Evolutionary conservation across 2,329 filamentous ascomycete genomes (phyloP).

Genomic region (Cordyceps cicadae): DNA sequence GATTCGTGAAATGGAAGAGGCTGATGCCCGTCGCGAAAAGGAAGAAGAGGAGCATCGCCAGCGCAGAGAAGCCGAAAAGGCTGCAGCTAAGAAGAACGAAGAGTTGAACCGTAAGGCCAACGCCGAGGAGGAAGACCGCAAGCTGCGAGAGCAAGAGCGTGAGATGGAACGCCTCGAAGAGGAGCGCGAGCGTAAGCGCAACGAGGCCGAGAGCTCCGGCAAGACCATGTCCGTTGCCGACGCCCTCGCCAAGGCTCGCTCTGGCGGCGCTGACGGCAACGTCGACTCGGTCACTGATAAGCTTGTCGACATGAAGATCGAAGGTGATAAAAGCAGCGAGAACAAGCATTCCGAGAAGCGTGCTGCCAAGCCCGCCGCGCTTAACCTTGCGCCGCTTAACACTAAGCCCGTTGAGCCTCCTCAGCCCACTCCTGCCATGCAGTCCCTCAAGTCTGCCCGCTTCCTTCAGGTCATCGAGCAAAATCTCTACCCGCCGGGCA

Average conservation of each 20-base stretch:
- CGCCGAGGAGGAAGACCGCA: conserved; percentile 52
- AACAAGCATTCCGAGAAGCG: conserved; percentile 51
- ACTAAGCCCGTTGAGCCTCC: conserved; percentile 82
- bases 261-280: conserved; percentile 32
- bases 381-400: conserved; percentile 77
- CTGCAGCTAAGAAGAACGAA: conserved; percentile 42
- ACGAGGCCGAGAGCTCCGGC: conserved; percentile 40
- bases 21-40: conserved; percentile 41
- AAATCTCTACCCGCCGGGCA: conserved; percentile 72
- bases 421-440: conserved; percentile 88
- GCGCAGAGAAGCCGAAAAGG: conserved; percentile 37
- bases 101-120: conserved; percentile 35
- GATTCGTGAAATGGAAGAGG: conserved; percentile 55
- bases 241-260: conserved; percentile 32
- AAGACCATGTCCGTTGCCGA: conserved; percentile 45
- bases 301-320: conserved; percentile 43
- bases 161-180: conserved; percentile 68
- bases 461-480: conserved; percentile 75
- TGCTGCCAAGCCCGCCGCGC: conserved; percentile 67
- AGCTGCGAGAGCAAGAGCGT: conserved; percentile 63
- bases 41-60: conserved; percentile 39
- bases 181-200: conserved; percentile 53
- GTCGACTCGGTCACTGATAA: conserved; percentile 38
- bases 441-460: conserved; percentile 83
- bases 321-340: conserved; percentile 40